phyloP scores from a whole-genome alignment of 1,284 basidiomycete species.

The Afroboletus lepidellus region DNA sequence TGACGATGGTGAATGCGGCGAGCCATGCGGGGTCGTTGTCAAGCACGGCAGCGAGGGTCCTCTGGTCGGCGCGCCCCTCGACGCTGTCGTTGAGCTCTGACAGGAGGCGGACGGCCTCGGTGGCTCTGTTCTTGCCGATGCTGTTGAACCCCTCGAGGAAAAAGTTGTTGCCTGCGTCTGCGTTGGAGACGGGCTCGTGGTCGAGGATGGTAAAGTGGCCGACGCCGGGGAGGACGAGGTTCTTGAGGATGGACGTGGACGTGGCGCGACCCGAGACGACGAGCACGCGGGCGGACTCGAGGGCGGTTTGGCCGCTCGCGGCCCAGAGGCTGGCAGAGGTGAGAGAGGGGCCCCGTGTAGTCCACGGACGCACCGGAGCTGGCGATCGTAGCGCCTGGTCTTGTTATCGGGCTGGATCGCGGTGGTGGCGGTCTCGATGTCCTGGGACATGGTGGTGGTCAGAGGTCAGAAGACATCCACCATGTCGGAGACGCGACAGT shows the following conservation, averaged over 20 bases:
- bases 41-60: conserved; percentile 58
- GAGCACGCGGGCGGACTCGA: conserved; percentile 83
- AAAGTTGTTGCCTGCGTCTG: conserved; percentile 95
- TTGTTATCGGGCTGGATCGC: conserved; percentile 74
- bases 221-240: conserved; percentile 92
- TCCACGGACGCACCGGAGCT: conserved; percentile 65
- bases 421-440: conserved; percentile 52
- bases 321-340: conserved; percentile 79
- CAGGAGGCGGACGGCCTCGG: conserved; percentile 79
- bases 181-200: conserved; percentile 41
- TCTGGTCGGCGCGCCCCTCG: conserved; percentile 64
- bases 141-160: conserved; percentile 80
- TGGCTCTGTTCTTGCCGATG: conserved; percentile 77
- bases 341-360: neutral
- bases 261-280: conserved; percentile 81
- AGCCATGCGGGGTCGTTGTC: conserved; percentile 51
- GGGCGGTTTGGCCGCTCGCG: conserved; percentile 86
- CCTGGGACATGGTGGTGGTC: conserved; percentile 41
- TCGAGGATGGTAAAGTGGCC: conserved; percentile 91
- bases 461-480: conserved; percentile 11
- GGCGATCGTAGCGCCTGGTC: conserved; percentile 87
- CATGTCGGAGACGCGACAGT: conserved; percentile 43
- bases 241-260: conserved; percentile 87
- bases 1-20: conserved; percentile 71
- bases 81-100: conserved; percentile 89